A percentile compares a stretch with the other conserved stretches of the same genome.
phyloP scores from a whole-genome alignment of 179 eudicot species.

The Beta lomatogona region DNA sequence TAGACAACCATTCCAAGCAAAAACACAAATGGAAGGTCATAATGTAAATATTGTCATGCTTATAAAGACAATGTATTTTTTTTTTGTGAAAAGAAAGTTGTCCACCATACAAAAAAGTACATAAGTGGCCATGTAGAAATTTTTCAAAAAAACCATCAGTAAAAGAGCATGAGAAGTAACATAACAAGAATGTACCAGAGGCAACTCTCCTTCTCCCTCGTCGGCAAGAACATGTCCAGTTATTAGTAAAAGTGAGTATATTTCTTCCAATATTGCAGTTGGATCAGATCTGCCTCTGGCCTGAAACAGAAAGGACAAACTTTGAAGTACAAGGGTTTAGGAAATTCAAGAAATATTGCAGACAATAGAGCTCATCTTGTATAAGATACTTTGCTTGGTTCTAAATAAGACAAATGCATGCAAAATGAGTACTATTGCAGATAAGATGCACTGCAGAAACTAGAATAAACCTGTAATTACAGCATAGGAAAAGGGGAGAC shows the following conservation, averaged over 20 bases:
- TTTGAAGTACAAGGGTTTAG: constrained; percentile 12
- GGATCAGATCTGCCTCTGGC: constrained; percentile 74
- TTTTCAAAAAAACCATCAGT: background rate
- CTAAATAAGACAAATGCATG: background rate
- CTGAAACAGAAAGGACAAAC: constrained; percentile 41
- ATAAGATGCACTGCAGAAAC: background rate
- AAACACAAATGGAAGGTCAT: background rate
- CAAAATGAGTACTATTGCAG: background rate
- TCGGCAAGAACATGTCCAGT: constrained; percentile 94
- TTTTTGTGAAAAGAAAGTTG: background rate
- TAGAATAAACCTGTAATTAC: background rate
- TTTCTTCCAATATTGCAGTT: constrained; percentile 84
- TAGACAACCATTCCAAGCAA: background rate
- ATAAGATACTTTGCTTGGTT: background rate
- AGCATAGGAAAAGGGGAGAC: background rate
- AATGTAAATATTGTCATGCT: background rate
- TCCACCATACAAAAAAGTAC: background rate
- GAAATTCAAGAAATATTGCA: background rate
- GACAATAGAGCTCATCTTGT: background rate
- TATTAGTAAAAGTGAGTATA: constrained; percentile 80
- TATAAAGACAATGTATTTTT: background rate
- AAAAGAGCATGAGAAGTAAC: constrained; percentile 4
- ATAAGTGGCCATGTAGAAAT: background rate
- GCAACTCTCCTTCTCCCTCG: constrained; percentile 93
- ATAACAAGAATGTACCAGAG: constrained; percentile 49